Base-by-base conservation (phyloP, 139 green algal species). In the Tetraselmis striata region DNA sequence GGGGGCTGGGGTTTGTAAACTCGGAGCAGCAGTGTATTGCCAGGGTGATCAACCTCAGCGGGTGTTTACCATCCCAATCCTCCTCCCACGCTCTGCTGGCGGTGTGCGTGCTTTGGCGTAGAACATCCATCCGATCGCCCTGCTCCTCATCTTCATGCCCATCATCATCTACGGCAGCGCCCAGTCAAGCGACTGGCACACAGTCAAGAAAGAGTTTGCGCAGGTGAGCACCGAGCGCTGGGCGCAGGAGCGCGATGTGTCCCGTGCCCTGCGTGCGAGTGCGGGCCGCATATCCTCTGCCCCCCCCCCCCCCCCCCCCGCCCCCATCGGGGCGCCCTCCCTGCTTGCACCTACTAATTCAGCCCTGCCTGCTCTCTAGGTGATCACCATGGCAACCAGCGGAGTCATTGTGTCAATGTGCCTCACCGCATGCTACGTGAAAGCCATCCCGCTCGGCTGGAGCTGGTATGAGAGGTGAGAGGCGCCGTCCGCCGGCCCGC, bases 361-460 rank as follows among this genome's bases (percentile, higher is more conserved):
- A n/a, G n/a, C n/a, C n/a, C n/a, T n/a, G n/a, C n/a, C n/a, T 77
- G 87, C 74, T 45, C 32, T 45, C 28, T 81, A 88, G 82, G 84
- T 89, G n/a, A 31, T 90, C 0, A 76, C 87, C 32, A 87, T 91
- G 32, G 90, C 83, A 0, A 81, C 86, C 2, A 86, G 87, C 0
- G 92, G 92, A 0, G 91, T 93, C 0, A 30, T 93, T 1, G 28
- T 93, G 2, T 83, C 83, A 26, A 87, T 84, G 18, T 58, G 75
- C 24, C 80, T 93, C 28, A 90, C 88, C 28, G 89, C 86, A 29
- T 32, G 91, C 18, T 67, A 67, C 45, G 45, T 67, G 11, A 67
- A 67, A 18, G 45, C 85, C 25, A 91, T 95, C 22, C 92, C 92
- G 0, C 93, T 94, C 79, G 79, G 79, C 59, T 95, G 91, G 91